These are phyloP conservation scores for Salix udensis DNA, from an alignment of 345 rosid genomes.

Conservation along the genomic window DNA sequence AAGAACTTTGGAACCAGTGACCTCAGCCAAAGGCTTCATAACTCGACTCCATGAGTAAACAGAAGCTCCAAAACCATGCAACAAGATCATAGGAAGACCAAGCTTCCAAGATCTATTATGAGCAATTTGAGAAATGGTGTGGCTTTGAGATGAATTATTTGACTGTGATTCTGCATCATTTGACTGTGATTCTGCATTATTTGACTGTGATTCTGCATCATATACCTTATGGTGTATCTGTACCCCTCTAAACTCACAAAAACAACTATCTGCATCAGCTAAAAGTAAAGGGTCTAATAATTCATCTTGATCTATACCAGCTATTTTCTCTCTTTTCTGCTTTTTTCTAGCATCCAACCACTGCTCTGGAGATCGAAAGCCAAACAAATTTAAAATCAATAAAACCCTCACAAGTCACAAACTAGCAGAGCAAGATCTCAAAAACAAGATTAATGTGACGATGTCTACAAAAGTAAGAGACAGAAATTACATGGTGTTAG, in stretches of 20 bases:
- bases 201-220: conserved; percentile 32
- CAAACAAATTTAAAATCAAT: neutral
- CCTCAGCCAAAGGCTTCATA: conserved; percentile 62
- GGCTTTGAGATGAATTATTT: conserved; percentile 21
- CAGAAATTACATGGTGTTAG: neutral
- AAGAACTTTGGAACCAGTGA: conserved; percentile 60
- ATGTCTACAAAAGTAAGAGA: neutral
- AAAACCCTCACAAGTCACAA: neutral
- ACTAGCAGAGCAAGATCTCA: neutral
- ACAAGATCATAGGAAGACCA: conserved; percentile 59
- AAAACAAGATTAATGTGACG: neutral
- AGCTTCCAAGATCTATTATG: conserved; percentile 11
- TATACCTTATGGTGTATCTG: conserved; percentile 68
- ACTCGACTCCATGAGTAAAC: conserved; percentile 76
- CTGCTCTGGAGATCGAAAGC: conserved; percentile 32
- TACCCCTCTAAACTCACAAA: conserved; percentile 83
- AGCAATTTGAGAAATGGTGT: conserved; percentile 5
- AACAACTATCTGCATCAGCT: conserved; percentile 84
- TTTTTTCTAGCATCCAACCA: conserved; percentile 32
- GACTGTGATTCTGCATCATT: no score
- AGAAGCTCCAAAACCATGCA: conserved; percentile 96
- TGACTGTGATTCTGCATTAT: conserved; percentile 38
- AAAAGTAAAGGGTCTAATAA: conserved; percentile 52
- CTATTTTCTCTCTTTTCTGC: conserved; percentile 37
- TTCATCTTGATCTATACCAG: conserved; percentile 74